phyloP scores from a whole-genome alignment of 768 basidiomycete genomes.

The Rickenella mellea region DNA sequence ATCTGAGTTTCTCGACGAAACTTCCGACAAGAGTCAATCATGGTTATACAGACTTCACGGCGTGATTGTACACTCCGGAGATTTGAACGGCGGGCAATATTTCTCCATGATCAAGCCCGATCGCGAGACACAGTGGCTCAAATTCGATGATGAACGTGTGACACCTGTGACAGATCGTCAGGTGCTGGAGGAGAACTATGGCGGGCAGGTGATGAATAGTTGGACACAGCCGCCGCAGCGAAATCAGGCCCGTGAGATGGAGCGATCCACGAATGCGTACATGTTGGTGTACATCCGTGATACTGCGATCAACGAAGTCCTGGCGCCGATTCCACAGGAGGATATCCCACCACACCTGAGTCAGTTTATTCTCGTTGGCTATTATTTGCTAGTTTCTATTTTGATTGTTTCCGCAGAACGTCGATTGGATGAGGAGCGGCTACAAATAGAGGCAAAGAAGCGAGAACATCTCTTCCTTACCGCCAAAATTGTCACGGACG shows the following conservation, averaged over 20 bases:
- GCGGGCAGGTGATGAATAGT: constrained; percentile 83
- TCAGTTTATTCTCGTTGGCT: constrained; percentile 32
- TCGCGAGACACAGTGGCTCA: constrained; percentile 90
- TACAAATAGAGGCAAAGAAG: constrained; percentile 89
- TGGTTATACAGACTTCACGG: constrained; percentile 96
- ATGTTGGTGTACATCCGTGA: constrained; percentile 99
- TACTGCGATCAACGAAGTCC: constrained; percentile 67
- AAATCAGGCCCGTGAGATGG: constrained; percentile 89
- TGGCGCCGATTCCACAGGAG: constrained; percentile 83
- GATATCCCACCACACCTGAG: constrained; percentile 94
- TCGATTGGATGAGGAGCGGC: constrained; percentile 88
- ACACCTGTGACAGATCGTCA: constrained; percentile 97
- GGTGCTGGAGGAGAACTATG: constrained; percentile 97
- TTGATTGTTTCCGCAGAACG: constrained; percentile 43
- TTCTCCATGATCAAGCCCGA: constrained; percentile 99
- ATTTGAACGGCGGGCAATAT: constrained; percentile 97
- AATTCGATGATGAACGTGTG: constrained; percentile 98
- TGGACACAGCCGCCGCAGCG: constrained; percentile 68
- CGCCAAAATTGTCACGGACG: constrained; percentile 96
- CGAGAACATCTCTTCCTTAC: constrained; percentile 95
- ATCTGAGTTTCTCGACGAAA: constrained; percentile 80
- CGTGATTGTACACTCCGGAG: constrained; percentile 96
- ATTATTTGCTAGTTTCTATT: not conserved
- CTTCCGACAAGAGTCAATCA: constrained; percentile 65
- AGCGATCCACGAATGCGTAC: constrained; percentile 98